Base-by-base conservation (phyloP, 1,284 basidiomycete species). In the Neonothopanus nambi region DNA sequence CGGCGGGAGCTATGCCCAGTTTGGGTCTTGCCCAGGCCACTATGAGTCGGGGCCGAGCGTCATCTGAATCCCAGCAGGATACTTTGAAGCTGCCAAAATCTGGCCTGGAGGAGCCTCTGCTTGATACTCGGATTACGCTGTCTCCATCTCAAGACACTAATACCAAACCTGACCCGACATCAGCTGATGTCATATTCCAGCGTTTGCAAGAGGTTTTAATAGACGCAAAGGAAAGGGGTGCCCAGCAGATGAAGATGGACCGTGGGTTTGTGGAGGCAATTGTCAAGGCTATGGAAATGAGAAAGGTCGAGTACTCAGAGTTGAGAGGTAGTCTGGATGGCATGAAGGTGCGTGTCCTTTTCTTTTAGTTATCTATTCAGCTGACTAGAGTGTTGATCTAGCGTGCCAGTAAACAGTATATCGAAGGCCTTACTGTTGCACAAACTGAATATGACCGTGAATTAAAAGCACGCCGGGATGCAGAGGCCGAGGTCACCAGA, bases 381-480 rank as follows among this genome's bases (percentile, higher is more conserved):
- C 56, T 59, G n/a, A n/a, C n/a, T 15, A 46, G 37, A 24, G 48
- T 33, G 57, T 54, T 33, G 13, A 44, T 41, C 12, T 7, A 94
- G 91, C 78, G 93, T 51, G 83, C 88, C 42, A 96, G 93, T 67
- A 91, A 92, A 65, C 91, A 93, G 63, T 95, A 93, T 61, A 91
- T 95, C 54, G 91, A 95, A 59, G 95, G 96, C 13, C 76, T 98
- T 52, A 89, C 87, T 0, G 91, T 95, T 38, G 95, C 96, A 2
- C 91, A 94, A 59, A 87, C 90, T 49, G 95, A 98, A 68, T 98
- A 95, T 66, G 94, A 97, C 67, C 84, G 84, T 53, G 95, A 98
- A 70, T 79, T 94, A 42, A 85, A 90, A 51, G 85, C 88, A 26
- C 82, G 95, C 18, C 84, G 89, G 20, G 95, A 97, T 59, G 91